Conservation (phyloP, 164 flowering plant genomes). For the Litsea cubeba region DNA sequence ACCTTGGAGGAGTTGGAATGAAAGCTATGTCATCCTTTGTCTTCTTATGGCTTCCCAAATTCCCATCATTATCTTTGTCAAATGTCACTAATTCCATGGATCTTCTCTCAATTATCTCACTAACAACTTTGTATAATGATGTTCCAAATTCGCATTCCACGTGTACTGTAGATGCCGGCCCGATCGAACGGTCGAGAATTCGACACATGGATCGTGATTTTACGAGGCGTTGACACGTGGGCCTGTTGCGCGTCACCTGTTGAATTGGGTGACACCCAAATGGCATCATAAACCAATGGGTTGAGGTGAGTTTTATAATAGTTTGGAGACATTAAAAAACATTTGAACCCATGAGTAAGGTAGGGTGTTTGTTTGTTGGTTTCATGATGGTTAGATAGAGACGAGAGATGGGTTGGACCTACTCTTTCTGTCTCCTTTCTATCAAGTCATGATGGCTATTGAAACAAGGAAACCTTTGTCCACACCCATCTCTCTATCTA, state of each 20-base stretch:
- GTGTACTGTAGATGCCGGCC: not conserved
- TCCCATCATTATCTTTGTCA: not conserved
- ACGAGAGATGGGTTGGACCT: conserved; percentile 18
- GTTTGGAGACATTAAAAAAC: not conserved
- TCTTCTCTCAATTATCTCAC: not conserved
- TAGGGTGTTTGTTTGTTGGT: conserved; percentile 9
- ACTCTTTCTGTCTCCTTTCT: conserved; percentile 17
- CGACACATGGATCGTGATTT: not conserved
- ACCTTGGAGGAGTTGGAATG: conserved; percentile 23
- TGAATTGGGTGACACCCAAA: not conserved
- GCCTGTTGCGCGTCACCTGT: not conserved
- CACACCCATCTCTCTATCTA: not conserved
- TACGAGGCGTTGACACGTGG: not conserved
- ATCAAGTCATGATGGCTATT: conserved; percentile 19
- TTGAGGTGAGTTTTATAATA: not conserved
- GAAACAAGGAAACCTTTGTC: conserved; percentile 5
- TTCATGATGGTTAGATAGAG: conserved; percentile 15
- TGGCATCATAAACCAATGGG: conserved; percentile 4
- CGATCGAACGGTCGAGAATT: not conserved
- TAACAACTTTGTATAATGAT: not conserved
- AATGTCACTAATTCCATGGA: not conserved
- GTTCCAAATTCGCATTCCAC: not conserved
- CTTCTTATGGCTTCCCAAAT: conserved; percentile 11
- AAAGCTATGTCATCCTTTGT: conserved; percentile 20
- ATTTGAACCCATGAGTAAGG: conserved; percentile 7